Conservation (phyloP, 129 eudicot genomes). For the Centaurea solstitialis region DNA sequence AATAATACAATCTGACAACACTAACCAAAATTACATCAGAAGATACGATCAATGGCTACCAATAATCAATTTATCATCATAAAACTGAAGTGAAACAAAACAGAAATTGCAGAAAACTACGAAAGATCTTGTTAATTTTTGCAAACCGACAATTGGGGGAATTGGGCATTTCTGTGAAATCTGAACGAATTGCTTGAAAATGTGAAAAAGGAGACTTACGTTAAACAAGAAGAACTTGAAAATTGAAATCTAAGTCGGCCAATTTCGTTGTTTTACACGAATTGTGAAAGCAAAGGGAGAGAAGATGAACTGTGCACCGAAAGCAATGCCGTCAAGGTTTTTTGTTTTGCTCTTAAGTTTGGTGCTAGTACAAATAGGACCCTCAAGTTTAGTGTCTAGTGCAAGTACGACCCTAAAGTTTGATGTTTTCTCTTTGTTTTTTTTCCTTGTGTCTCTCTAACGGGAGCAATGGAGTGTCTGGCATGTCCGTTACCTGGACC, state of each 20-base stretch:
- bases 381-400: slow-evolving; percentile 1
- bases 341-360: slow-evolving; percentile 4
- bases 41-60: background rate
- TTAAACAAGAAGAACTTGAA: slow-evolving; percentile 14
- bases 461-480: no score
- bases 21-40: slow-evolving; percentile 2
- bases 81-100: background rate
- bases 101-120: background rate
- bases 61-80: background rate
- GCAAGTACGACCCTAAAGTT: background rate
- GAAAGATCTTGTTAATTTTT: background rate
- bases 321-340: background rate
- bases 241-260: slow-evolving; percentile 9
- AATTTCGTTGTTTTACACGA: background rate
- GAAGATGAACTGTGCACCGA: no score
- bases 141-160: background rate
- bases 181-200: background rate
- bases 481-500: no score
- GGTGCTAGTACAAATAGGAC: no score
- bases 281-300: slow-evolving; percentile 8
- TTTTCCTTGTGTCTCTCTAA: no score
- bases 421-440: no score
- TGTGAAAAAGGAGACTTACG: slow-evolving; percentile 23
- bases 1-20: background rate
- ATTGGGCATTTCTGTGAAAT: slow-evolving; percentile 22